phyloP scores from a whole-genome alignment of 2,329 filamentous ascomycete genomes.

The Tolypocladium album region DNA sequence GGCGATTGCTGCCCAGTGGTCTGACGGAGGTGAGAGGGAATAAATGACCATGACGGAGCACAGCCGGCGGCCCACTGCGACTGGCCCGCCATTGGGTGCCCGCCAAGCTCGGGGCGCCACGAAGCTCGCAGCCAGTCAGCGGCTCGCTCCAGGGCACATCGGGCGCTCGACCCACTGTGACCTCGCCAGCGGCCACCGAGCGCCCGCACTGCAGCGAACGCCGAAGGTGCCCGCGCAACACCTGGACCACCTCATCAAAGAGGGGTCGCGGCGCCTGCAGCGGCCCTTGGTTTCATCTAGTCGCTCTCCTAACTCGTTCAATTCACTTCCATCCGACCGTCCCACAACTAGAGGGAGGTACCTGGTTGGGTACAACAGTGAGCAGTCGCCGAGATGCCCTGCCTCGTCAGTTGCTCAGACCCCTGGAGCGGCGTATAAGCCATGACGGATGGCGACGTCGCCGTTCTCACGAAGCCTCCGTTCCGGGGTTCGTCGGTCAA shows the following conservation, averaged over 20 bases:
- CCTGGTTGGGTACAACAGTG: too few relatives aligned
- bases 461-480: background rate
- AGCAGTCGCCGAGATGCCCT: too few relatives aligned
- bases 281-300: background rate
- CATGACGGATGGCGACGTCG: background rate
- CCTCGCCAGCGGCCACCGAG: background rate
- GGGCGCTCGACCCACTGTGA: background rate
- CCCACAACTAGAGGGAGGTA: too few relatives aligned
- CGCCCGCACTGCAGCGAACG: background rate
- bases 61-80: background rate
- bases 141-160: background rate
- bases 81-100: background rate
- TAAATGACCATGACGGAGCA: background rate
- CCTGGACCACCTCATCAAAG: background rate
- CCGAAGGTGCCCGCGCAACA: background rate
- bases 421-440: background rate
- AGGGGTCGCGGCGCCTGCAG: background rate
- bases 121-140: background rate
- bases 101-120: background rate
- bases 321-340: too few relatives aligned
- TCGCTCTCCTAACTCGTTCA: background rate
- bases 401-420: background rate
- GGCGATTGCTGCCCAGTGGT: background rate
- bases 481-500: background rate
- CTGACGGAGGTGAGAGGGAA: background rate